Evolutionary conservation across 257 asterid species (phyloP).

Genomic region (Nemophila menziesii): DNA sequence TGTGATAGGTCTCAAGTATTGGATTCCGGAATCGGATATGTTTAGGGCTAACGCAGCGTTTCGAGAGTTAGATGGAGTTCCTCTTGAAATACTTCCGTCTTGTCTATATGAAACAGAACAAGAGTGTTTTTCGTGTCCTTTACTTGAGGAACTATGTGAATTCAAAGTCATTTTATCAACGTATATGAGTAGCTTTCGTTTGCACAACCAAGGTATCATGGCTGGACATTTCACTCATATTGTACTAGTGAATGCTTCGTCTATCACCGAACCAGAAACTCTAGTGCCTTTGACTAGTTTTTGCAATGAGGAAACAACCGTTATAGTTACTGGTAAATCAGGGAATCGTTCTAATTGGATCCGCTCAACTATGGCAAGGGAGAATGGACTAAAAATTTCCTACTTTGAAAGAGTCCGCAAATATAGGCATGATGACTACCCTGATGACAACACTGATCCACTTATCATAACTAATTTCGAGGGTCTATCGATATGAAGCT

Average conservation of each 20-base stretch:
- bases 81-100: slow-evolving; percentile 16
- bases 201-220: slow-evolving; percentile 11
- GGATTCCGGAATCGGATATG: slow-evolving; percentile 8
- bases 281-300: slow-evolving; percentile 17
- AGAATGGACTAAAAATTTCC: slow-evolving; percentile 15
- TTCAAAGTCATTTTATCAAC: too few relatives aligned
- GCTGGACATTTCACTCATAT: slow-evolving; percentile 19
- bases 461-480: too few relatives aligned
- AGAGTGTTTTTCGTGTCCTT: too few relatives aligned
- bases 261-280: slow-evolving; percentile 21
- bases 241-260: slow-evolving; percentile 21
- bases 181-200: slow-evolving; percentile 13
- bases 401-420: slow-evolving; percentile 22
- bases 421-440: background rate
- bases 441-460: too few relatives aligned
- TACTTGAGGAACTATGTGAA: too few relatives aligned
- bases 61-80: slow-evolving; percentile 19
- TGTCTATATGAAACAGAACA: slow-evolving; percentile 1
- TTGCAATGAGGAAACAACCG: slow-evolving; percentile 5
- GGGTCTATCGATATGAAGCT: too few relatives aligned
- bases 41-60: too few relatives aligned
- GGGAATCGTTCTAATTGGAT: slow-evolving; percentile 18
- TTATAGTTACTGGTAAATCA: slow-evolving; percentile 13
- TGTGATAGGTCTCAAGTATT: slow-evolving; percentile 14
- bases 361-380: slow-evolving; percentile 19